phyloP scores from a whole-genome alignment of 2,329 filamentous ascomycete genomes.

The Colletotrichum eleusines region DNA sequence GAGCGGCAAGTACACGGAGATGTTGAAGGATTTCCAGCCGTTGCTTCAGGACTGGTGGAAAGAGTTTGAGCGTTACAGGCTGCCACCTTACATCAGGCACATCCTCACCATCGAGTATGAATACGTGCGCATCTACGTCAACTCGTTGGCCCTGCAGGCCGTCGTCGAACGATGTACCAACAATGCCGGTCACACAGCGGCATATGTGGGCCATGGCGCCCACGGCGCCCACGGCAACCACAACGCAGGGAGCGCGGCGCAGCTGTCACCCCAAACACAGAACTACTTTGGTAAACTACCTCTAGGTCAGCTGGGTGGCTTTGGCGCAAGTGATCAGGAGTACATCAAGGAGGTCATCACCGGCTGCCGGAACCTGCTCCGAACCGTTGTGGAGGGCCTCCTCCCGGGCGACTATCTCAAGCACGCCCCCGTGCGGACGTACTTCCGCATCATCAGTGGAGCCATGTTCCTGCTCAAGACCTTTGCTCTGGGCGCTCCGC shows the following conservation, averaged over 20 bases:
- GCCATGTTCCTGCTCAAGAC: constrained; percentile 89
- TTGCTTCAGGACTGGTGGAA: constrained; percentile 82
- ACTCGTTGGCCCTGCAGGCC: constrained; percentile 92
- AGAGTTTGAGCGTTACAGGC: constrained; percentile 82
- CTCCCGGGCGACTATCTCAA: constrained; percentile 81
- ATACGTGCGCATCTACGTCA: constrained; percentile 94
- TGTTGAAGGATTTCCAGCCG: constrained; percentile 85
- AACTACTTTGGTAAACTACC: constrained; percentile 74
- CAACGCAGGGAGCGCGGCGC: constrained; percentile 53
- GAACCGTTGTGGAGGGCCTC: constrained; percentile 81
- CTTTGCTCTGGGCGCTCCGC: constrained; percentile 83
- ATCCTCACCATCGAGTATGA: constrained; percentile 96
- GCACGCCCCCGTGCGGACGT: constrained; percentile 85
- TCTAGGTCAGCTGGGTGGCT: constrained; percentile 72
- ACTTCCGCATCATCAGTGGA: constrained; percentile 87
- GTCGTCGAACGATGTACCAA: constrained; percentile 93
- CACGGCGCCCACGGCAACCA: constrained; percentile 49
- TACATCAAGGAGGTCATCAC: constrained; percentile 83
- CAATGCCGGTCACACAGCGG: constrained; percentile 67
- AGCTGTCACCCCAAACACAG: constrained; percentile 73
- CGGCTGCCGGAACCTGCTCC: constrained; percentile 80
- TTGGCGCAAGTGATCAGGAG: constrained; percentile 75
- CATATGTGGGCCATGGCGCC: constrained; percentile 44
- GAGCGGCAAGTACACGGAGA: constrained; percentile 83
- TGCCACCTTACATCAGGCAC: constrained; percentile 75